These are phyloP conservation scores for Alternaria longipes DNA, from an alignment of 2,329 filamentous ascomycete genomes.

Conservation along the genomic window DNA sequence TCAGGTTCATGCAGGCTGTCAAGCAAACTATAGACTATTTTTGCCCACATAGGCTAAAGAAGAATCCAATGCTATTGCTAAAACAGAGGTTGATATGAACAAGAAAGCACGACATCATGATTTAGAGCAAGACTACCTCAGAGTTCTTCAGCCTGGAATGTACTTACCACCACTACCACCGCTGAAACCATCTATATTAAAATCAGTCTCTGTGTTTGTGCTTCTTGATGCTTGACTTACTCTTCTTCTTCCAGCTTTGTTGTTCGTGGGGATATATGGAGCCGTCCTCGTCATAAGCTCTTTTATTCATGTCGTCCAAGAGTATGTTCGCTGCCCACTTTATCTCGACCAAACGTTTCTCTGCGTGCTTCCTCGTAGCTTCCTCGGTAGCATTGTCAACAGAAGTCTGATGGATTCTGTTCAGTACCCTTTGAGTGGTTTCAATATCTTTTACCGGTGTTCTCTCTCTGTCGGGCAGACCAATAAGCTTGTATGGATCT, in stretches of 20 bases:
- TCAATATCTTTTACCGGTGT: conserved; percentile 2
- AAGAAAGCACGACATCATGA: background rate
- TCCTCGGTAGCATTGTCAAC: background rate
- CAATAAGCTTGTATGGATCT: conserved; percentile 6
- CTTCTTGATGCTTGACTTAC: background rate
- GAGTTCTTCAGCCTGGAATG: background rate
- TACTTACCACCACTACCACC: background rate
- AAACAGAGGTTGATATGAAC: background rate
- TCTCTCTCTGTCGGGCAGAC: background rate
- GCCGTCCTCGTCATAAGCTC: conserved; percentile 14
- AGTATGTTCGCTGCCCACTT: conserved; percentile 9
- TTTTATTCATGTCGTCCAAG: conserved; percentile 7
- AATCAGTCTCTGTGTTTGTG: background rate
- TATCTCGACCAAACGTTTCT: conserved; percentile 9
- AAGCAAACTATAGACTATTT: background rate
- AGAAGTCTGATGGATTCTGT: conserved; percentile 1
- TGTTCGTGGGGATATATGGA: conserved; percentile 4
- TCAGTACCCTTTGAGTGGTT: background rate
- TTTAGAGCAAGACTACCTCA: background rate
- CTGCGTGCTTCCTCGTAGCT: background rate
- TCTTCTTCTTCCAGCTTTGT: conserved; percentile 9
- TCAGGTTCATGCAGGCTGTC: background rate
- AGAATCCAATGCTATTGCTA: background rate
- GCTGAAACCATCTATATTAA: background rate
- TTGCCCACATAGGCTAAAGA: background rate